Evolutionary conservation across 2,329 filamentous ascomycete genomes (phyloP), one percentile per base, ranked within the genome.

Genomic region (Colletotrichum sp.): DNA sequence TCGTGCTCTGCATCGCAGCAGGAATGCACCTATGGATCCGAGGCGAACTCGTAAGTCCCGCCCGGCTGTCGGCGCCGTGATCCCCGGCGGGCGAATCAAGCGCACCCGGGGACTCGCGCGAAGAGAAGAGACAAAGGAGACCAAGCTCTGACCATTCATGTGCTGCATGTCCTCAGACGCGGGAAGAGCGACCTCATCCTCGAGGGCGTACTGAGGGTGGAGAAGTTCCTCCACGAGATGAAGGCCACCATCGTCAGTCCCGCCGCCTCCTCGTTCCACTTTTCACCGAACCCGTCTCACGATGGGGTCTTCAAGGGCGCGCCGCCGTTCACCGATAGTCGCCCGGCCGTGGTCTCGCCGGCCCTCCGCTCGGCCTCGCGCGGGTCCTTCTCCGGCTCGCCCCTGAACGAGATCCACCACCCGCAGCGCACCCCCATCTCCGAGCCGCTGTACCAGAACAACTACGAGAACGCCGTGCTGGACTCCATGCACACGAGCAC

Each of bases 141-240:
- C 7, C 59, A 24, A 58, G 5, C 8, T 72, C 71, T 71, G 71
- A 76, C 55, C 26, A 48, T 73, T 38, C 30, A 34, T 65, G 43
- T 64, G 66, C 32, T 18, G 70, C 36, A 62, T 69, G 67, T 56
- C 52, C 34, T 36, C 13, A 88, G 85, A 61, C 83, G 88, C 74
- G 87, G 87, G 34, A 90, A 90, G 78, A 89, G 85, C 58, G 88
- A 90, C 73, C 80, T 89, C 62, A 89, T 90, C 26, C 83, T 90
- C 4, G 88, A 89, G 73, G 87, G 87, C 7, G 86, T 89, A 4
- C 78, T 89, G 2, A 83, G 88, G 16, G 85, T 89, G 24, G 88
- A 90, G 77, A 85, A 82, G 66, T 81, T 86, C 13, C 82, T 90
- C 6, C 83, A 86, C 24, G 85, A 89, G 72, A 83, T 89, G 75